Base-by-base conservation (phyloP, 805 yeast species). In the Suhomyces sp. region DNA sequence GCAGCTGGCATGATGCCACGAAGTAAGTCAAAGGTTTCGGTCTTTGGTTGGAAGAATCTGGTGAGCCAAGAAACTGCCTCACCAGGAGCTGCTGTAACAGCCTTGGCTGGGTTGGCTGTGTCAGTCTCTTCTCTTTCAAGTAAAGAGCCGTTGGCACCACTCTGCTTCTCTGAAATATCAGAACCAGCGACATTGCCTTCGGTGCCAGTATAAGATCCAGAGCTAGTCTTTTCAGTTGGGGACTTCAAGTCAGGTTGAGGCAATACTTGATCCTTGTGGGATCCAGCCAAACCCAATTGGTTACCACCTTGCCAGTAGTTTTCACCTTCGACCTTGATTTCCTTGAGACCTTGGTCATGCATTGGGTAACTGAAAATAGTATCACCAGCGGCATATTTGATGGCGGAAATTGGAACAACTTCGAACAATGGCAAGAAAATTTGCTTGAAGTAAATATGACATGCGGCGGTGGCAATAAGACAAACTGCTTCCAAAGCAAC, bases 401-500 rank as follows among this genome's bases (percentile, higher is more conserved):
- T 69, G 6, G 83, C 90, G 47, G 86, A 82, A 48, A 87, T 64
- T 54, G 94, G 96, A 49, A 88, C 89, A 41, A 78, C 69, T 49
- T 87, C 90, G 50, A 83, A 72, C 53, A 87, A 65, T 31, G 89
- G 85, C 46, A 82, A 77, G 66, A 86, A 86, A 55, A 67, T 78
- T 67, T 77, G 66, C 63, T 82, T 83, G 61, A 82, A 72, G 65
- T 76, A 85, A 27, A 87, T 53, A 62, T 87, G 93, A 27, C 79
- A 71, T 19, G 69, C 65, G 25, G 81, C 85, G 12, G 93, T 85
- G 43, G 72, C 80, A n/a, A 65, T 81, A 13, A 86, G 58, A 54
- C 78, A 67, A n/a, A 83, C 76, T 50, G 75, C 86, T 67, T 87
- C 92, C 51, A 88, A 71, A 2, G 76, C 94, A 57, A 87, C 82